Conservation (phyloP, 116 monocot genomes). For the Zostera marina region DNA sequence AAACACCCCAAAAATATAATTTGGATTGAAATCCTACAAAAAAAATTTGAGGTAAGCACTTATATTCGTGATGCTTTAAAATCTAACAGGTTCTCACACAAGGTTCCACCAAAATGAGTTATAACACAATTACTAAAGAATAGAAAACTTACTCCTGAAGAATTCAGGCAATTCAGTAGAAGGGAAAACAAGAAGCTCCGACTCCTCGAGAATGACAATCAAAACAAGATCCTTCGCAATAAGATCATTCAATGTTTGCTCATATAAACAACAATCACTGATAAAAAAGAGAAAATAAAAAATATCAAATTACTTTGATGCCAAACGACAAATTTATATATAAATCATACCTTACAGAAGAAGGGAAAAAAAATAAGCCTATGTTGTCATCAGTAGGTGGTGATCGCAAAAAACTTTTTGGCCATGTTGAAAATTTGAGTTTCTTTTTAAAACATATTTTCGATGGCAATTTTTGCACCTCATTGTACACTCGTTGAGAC, state of each 20-base stretch:
- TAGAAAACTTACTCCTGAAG: slow-evolving; percentile 9
- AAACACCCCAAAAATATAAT: slow-evolving; percentile 1
- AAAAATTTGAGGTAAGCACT: not conserved
- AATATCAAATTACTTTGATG: not conserved
- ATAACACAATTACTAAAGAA: not conserved
- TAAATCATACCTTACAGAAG: not conserved
- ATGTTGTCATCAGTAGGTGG: slow-evolving; percentile 15
- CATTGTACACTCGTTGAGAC: slow-evolving; percentile 2
- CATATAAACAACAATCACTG: not conserved
- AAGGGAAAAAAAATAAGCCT: slow-evolving; percentile 16
- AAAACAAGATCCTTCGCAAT: not conserved
- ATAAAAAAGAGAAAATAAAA: not conserved
- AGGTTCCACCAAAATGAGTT: too few species aligned
- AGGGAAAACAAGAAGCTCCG: slow-evolving; percentile 10
- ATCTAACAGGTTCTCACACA: not conserved
- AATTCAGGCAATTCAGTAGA: slow-evolving; percentile 8
- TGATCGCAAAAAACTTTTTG: slow-evolving; percentile 11
- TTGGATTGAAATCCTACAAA: slow-evolving; percentile 1
- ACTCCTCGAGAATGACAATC: slow-evolving; percentile 11
- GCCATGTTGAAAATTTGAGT: slow-evolving; percentile 2
- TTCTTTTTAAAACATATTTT: slow-evolving; percentile 5
- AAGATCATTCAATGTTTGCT: not conserved
- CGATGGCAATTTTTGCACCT: slow-evolving; percentile 1
- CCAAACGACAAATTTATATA: not conserved
- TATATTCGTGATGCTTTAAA: too few species aligned